Conservation (phyloP, 768 basidiomycete genomes). For the Amanita thiersii region DNA sequence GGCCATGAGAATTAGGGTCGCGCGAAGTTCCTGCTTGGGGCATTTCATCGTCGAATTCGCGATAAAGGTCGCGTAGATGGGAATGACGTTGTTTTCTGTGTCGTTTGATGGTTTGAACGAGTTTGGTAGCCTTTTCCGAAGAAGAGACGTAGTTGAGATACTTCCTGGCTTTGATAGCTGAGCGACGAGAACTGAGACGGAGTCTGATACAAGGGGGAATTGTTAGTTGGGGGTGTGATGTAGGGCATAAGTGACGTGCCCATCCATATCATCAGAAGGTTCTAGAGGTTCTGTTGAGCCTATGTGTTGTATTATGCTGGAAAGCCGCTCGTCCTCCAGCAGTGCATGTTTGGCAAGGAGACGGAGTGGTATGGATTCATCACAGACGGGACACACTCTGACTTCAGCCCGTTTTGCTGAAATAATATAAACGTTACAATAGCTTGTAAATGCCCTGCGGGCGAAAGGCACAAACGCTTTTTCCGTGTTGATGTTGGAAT, state of each 20-base stretch:
- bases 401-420: constrained; percentile 71
- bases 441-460: background rate
- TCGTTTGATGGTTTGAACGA: constrained; percentile 54
- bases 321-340: constrained; percentile 62
- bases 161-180: constrained; percentile 32
- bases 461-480: constrained; percentile 33
- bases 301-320: constrained; percentile 55
- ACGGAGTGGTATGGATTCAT: constrained; percentile 63
- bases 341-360: constrained; percentile 57
- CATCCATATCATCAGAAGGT: constrained; percentile 44
- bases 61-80: constrained; percentile 60
- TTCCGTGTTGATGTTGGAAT: constrained; percentile 26
- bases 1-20: constrained; percentile 8
- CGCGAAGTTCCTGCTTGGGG: constrained; percentile 21
- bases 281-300: constrained; percentile 48
- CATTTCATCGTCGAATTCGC: constrained; percentile 46
- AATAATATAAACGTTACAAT: background rate
- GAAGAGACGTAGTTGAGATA: constrained; percentile 20
- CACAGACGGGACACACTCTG: constrained; percentile 65
- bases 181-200: constrained; percentile 28
- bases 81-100: constrained; percentile 61
- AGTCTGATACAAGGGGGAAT: constrained; percentile 18
- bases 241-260: constrained; percentile 15
- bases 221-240: background rate
- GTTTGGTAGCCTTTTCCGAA: constrained; percentile 36